Percentiles rank a stretch among this genome's conserved stretches.
Evolutionary conservation across 2,329 filamentous ascomycete species (phyloP).

Genomic region (Ascochyta clinopodiicola): DNA sequence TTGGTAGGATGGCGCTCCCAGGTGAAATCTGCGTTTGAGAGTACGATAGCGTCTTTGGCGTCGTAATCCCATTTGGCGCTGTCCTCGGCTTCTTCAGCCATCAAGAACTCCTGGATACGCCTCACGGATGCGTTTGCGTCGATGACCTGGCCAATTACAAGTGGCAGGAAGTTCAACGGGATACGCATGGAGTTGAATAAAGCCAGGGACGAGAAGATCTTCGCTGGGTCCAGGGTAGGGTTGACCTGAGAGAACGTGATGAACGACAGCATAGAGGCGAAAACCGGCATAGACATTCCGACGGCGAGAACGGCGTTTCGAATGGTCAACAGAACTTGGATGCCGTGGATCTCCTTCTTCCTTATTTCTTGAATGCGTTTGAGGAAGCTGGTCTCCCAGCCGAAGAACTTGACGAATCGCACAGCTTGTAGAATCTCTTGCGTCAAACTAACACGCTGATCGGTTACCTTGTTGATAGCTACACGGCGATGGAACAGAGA

Average conservation of each 20-base stretch:
- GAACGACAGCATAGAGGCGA: constrained; percentile 94
- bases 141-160: constrained; percentile 87
- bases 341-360: constrained; percentile 77
- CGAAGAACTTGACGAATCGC: constrained; percentile 95
- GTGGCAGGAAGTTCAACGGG: constrained; percentile 85
- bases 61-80: constrained; percentile 65
- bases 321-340: constrained; percentile 82
- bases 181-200: constrained; percentile 91
- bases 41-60: constrained; percentile 66
- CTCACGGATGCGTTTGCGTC: constrained; percentile 86
- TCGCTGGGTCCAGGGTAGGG: constrained; percentile 73
- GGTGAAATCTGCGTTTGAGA: constrained; percentile 79
- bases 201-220: constrained; percentile 90
- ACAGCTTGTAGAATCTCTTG: constrained; percentile 93
- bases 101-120: constrained; percentile 85
- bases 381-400: constrained; percentile 90
- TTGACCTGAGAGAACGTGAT: constrained; percentile 75
- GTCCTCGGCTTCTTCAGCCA: constrained; percentile 84
- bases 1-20: constrained; percentile 76
- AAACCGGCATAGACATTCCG: constrained; percentile 86
- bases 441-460: constrained; percentile 87
- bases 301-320: constrained; percentile 85
- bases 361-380: constrained; percentile 77
- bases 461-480: constrained; percentile 90
- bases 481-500: constrained; percentile 76